phyloP scores from a whole-genome alignment of 352 stramenopile species.

The Blastocystis sp. region DNA sequence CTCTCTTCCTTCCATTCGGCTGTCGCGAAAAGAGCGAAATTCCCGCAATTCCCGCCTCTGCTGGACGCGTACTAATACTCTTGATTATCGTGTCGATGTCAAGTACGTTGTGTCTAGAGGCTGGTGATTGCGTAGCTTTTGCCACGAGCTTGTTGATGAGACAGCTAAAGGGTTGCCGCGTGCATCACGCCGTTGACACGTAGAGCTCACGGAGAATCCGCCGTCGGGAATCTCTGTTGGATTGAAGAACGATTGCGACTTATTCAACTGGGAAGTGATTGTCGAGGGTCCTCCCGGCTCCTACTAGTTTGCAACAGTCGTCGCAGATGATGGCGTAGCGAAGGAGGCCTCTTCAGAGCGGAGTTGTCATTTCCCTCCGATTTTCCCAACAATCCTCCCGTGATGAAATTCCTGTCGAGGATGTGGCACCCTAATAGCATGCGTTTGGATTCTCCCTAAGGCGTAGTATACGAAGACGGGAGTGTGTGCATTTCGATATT shows the following conservation, averaged over 20 bases:
- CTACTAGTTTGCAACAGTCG: slow-evolving; percentile 76
- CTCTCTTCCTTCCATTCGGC: no score
- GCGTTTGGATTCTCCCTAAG: slow-evolving; percentile 64
- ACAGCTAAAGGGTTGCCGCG: slow-evolving; percentile 7
- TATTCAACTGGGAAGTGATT: slow-evolving; percentile 98
- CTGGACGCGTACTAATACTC: neutral
- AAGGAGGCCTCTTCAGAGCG: slow-evolving; percentile 97
- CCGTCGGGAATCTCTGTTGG: slow-evolving; percentile 95
- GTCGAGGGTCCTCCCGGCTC: slow-evolving; percentile 90
- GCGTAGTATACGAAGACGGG: slow-evolving; percentile 90
- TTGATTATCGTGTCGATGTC: neutral
- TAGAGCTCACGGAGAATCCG: slow-evolving; percentile 78
- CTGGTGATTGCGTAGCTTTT: neutral
- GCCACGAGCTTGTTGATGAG: slow-evolving; percentile 27
- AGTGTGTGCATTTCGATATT: slow-evolving; percentile 99
- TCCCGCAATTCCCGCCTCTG: neutral
- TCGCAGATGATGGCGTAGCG: slow-evolving; percentile 70
- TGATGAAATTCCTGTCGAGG: slow-evolving; percentile 96
- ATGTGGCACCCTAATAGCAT: slow-evolving; percentile 98
- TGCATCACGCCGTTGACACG: neutral
- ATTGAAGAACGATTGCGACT: slow-evolving; percentile 91
- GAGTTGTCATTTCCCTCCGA: slow-evolving; percentile 91
- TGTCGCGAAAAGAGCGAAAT: neutral
- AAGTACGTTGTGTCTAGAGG: neutral
- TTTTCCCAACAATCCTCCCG: slow-evolving; percentile 96